Evolutionary conservation across 805 yeast genomes (phyloP), one percentile per base, ranked within the genome.

Genomic region (Priceomyces medius): DNA sequence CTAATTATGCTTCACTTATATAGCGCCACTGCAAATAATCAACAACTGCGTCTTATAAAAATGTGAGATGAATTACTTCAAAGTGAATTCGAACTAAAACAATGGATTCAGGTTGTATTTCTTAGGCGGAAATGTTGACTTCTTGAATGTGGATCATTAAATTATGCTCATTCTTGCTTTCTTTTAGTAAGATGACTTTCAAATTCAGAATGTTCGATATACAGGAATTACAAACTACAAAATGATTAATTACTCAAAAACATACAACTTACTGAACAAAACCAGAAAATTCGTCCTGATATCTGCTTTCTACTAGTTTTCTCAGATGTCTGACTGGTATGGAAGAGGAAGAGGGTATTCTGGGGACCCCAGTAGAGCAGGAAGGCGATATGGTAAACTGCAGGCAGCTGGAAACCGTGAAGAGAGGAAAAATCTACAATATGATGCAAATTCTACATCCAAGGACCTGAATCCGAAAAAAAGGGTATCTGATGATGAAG

Each of bases 121-220:
- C 14, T 9, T 26, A 26, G 29, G n/a, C 14, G 10, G n/a, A 26
- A 26, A 26, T 26, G 29, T 14, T 26, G 5, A 9, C 4, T 26
- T 26, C n/a, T 26, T 26, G 29, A n/a, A 12, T n/a, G 29, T 26
- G n/a, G 29, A 26, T 26, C 29, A 26, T 26, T n/a, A 26, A 26
- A 26, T 26, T 26, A 26, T 12, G 29, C n/a, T 26, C 29, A 8
- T 10, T 26, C 10, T 26, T 26, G 29, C 29, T 26, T 26, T 26
- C 29, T n/a, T 26, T 26, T 26, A 26, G 29, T 26, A 26, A 26
- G 29, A 26, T 26, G 29, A 26, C 29, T 26, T 26, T n/a, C n/a
- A 8, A 26, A 7, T n/a, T 26, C 9, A n/a, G 14, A 26, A 26
- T 26, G 14, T 8, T 5, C 5, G 5, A 26, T 26, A n/a, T 26